A percentile compares a stretch with the other conserved stretches of the same genome.
These are phyloP conservation scores for Alternaria tenuissima DNA, from an alignment of 2,329 filamentous ascomycete species.

Conservation along the genomic window DNA sequence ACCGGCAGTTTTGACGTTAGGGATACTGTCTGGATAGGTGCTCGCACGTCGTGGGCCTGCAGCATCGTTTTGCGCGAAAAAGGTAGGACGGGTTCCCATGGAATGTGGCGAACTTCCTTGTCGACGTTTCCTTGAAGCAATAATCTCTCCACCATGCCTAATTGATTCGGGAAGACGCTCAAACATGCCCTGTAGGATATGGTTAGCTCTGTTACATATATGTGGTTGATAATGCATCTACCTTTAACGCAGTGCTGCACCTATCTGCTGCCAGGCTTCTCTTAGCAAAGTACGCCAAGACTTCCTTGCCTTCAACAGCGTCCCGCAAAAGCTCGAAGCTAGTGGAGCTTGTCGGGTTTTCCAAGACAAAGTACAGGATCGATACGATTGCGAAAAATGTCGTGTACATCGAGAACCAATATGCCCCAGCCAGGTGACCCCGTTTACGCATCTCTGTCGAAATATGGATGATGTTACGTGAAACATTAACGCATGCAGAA, in stretches of 20 bases:
- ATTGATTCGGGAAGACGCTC: slow-evolving; percentile 80
- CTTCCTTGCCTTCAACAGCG: slow-evolving; percentile 83
- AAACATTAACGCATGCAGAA: slow-evolving; percentile 71
- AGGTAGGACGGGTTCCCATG: slow-evolving; percentile 33
- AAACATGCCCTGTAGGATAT: slow-evolving; percentile 71
- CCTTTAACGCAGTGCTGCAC: slow-evolving; percentile 79
- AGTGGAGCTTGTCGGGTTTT: slow-evolving; percentile 78
- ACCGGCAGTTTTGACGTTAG: slow-evolving; percentile 38
- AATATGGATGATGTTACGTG: slow-evolving; percentile 80
- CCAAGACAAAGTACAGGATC: slow-evolving; percentile 79
- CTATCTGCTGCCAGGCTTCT: slow-evolving; percentile 89
- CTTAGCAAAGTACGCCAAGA: slow-evolving; percentile 79
- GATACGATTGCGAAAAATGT: slow-evolving; percentile 84
- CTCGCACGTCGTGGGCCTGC: slow-evolving; percentile 41
- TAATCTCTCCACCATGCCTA: slow-evolving; percentile 53
- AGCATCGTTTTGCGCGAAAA: slow-evolving; percentile 35
- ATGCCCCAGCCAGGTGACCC: slow-evolving; percentile 78
- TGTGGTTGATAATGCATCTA: slow-evolving; percentile 54
- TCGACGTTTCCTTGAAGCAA: slow-evolving; percentile 48
- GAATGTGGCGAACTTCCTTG: slow-evolving; percentile 49
- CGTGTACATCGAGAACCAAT: slow-evolving; percentile 88
- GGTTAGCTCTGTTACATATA: slow-evolving; percentile 17
- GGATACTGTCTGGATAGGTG: slow-evolving; percentile 48
- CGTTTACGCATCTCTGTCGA: slow-evolving; percentile 79
- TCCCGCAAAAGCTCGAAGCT: slow-evolving; percentile 84